Evolutionary conservation across 768 basidiomycete species (phyloP), one percentile per base, ranked within the genome.

Genomic region (Calocera viscosa): DNA sequence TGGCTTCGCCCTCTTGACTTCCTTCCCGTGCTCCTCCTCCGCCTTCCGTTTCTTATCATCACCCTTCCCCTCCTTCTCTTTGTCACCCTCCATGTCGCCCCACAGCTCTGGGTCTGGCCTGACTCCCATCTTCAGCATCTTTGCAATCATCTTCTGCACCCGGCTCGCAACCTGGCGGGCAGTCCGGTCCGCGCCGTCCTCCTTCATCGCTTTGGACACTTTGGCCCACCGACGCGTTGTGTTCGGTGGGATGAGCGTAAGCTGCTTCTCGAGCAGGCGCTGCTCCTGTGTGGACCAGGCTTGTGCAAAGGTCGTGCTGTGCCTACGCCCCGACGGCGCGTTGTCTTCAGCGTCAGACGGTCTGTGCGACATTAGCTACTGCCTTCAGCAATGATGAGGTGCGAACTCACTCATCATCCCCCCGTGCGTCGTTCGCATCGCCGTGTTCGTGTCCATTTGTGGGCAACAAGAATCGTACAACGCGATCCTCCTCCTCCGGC

Each of bases 21-120:
- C 53, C 64, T 67, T 64, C n/a, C 73, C 72, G 17, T 72, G 70
- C 24, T 72, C 71, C 63, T 73, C 74, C 3, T 75, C 76, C 28
- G 24, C 73, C 73, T 43, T 60, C 53, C 53, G 14, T 26, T 24
- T 60, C 53, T 60, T 60, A 2, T 69, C 71, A 30, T 75, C 71
- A 16, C 73, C 74, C 35, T 41, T 49, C 35, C 68, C 69, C 3
- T 72, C 70, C 17, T 67, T 65, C 40, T 67, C 68, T 30, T 70
- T 64, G 64, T 75, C 76, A 19, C 65, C 70, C 60, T 75, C 73
- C 2, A 75, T 68, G 2, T 63, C 63, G 19, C 63, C 60, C 64
- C 74, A 72, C n/a, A 75, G 60, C 30, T 67, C 63, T 2, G 49
- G 43, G 24, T 60, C 53, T 2, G 30, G 26, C 16, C 26, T 32